A percentile compares a stretch with the other conserved stretches of the same genome.
Evolutionary conservation across 2,329 filamentous ascomycete species (phyloP).

Genomic region (Venturiaceae sp.): DNA sequence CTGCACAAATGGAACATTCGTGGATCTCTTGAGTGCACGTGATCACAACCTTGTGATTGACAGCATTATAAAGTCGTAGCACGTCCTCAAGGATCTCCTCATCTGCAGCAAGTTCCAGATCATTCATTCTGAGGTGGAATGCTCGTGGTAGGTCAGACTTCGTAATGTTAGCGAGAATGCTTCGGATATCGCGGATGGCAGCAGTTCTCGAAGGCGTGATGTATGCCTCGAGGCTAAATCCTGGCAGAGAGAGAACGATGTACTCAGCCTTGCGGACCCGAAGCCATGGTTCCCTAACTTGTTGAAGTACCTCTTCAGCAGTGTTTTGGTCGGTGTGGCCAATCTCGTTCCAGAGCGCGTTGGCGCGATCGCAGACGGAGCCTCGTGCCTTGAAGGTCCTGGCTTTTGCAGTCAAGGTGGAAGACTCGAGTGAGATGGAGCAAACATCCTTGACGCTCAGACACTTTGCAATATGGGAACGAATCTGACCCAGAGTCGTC

Average conservation of each 20-base stretch:
- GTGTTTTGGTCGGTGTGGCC: neutral
- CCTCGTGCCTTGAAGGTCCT: neutral
- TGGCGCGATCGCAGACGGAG: neutral
- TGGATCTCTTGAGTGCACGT: neutral
- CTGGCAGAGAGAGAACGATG: neutral
- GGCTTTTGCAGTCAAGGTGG: neutral
- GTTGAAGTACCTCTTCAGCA: neutral
- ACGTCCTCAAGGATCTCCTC: neutral
- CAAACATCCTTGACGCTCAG: neutral
- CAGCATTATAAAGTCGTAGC: neutral
- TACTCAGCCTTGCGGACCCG: neutral
- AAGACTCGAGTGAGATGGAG: neutral
- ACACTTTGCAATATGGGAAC: neutral
- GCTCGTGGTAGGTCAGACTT: neutral
- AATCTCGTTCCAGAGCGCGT: neutral
- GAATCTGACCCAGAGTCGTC: neutral
- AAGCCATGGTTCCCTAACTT: neutral
- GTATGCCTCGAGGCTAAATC: neutral
- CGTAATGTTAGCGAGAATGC: neutral
- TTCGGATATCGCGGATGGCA: neutral
- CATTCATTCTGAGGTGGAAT: neutral
- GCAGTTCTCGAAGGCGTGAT: neutral
- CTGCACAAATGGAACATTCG: neutral
- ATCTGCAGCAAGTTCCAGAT: no score
- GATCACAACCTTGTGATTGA: neutral